Conservation (phyloP, 768 basidiomycete species). For the Hortiboletus flavorubellus region DNA sequence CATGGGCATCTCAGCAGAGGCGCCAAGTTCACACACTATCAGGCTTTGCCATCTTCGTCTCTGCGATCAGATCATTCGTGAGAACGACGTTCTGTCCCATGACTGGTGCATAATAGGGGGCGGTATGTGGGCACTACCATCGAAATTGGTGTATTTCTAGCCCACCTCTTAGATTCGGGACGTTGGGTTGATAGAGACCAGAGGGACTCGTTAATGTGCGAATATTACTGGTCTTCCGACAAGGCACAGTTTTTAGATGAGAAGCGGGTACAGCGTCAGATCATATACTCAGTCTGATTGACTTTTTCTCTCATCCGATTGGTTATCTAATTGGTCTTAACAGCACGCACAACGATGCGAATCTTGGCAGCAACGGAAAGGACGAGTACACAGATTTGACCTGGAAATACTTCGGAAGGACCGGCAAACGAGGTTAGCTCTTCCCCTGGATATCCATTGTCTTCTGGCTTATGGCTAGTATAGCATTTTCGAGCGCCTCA, state of each 20-base stretch:
- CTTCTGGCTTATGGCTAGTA: neutral
- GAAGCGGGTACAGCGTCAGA: neutral
- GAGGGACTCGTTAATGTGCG: slow-evolving; percentile 1
- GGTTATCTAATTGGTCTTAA: neutral
- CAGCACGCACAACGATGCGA: slow-evolving; percentile 13
- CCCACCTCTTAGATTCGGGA: neutral
- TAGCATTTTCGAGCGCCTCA: slow-evolving; percentile 19
- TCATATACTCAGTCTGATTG: slow-evolving; percentile 1
- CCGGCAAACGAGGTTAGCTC: slow-evolving; percentile 8
- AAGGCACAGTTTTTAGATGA: slow-evolving; percentile 5
- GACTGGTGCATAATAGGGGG: neutral
- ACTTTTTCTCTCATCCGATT: neutral
- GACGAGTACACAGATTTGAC: slow-evolving; percentile 9
- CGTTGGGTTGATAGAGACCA: slow-evolving; percentile 14
- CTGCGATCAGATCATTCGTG: neutral
- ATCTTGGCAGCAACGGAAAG: slow-evolving; percentile 11
- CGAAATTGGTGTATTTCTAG: neutral
- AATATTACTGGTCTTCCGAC: slow-evolving; percentile 1
- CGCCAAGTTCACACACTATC: neutral
- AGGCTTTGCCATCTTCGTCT: neutral
- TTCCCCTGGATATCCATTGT: neutral
- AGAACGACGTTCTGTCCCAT: neutral
- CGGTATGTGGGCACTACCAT: slow-evolving; percentile 4
- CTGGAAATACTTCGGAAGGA: slow-evolving; percentile 7
- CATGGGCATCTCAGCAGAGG: neutral